Percentiles rank a stretch among this genome's conserved stretches.
phyloP scores from a whole-genome alignment of 768 basidiomycete genomes.

The Lactarius akahatsu region DNA sequence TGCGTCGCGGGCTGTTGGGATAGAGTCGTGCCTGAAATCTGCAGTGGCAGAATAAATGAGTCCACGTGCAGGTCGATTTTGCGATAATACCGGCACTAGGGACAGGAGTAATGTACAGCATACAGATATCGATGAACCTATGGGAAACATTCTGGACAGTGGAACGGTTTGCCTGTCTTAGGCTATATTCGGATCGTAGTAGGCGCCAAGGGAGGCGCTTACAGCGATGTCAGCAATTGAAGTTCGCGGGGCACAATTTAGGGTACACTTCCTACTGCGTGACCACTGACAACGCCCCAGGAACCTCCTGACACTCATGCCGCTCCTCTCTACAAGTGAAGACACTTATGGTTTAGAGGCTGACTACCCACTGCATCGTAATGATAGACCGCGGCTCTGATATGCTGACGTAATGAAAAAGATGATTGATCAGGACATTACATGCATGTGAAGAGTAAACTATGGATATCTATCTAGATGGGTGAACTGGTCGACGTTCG shows the following conservation, averaged over 20 bases:
- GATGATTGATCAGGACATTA: slow-evolving; percentile 8
- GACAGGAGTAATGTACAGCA: not conserved
- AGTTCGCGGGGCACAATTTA: slow-evolving; percentile 4
- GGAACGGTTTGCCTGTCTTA: not conserved
- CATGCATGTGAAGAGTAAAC: slow-evolving; percentile 10
- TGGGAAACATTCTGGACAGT: not conserved
- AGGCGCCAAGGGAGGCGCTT: too few relatives aligned
- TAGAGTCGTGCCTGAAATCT: slow-evolving; percentile 51
- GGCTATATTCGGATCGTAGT: not conserved
- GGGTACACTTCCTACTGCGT: not conserved
- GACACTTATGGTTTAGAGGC: not conserved
- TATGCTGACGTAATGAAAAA: not conserved
- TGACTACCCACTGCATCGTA: too few relatives aligned
- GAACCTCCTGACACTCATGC: not conserved
- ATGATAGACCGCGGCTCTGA: not conserved
- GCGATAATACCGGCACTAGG: not conserved
- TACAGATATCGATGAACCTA: not conserved
- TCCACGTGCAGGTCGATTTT: slow-evolving; percentile 22
- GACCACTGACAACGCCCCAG: too few relatives aligned
- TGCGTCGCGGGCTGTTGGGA: slow-evolving; percentile 48
- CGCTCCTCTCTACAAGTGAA: not conserved
- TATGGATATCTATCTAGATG: slow-evolving; percentile 15
- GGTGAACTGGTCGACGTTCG: slow-evolving; percentile 1
- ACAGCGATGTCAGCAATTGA: not conserved
- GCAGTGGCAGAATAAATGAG: slow-evolving; percentile 44